These are phyloP conservation scores for Pestalotiopsis fici DNA, from an alignment of 2,329 filamentous ascomycete genomes.

Conservation along the genomic window DNA sequence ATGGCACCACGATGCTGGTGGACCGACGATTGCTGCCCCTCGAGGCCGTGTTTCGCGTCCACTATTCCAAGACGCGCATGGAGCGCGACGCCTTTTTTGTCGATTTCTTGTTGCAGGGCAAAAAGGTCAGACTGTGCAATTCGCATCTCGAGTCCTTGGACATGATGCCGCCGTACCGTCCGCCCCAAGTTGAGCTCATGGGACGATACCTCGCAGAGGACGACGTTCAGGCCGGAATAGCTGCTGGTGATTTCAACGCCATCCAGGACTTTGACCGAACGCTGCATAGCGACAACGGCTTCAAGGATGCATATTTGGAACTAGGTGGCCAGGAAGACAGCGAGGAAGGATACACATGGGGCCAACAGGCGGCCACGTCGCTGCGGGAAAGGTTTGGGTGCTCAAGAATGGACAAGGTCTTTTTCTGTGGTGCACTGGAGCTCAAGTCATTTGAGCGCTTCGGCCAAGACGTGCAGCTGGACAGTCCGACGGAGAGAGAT, in stretches of 20 bases:
- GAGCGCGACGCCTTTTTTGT: conserved; percentile 54
- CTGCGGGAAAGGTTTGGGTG: conserved; percentile 44
- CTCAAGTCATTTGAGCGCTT: conserved; percentile 41
- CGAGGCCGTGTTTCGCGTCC: conserved; percentile 45
- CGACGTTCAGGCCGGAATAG: conserved; percentile 38
- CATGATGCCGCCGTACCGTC: conserved; percentile 21
- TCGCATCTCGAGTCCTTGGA: conserved; percentile 30
- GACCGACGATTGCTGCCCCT: conserved; percentile 45
- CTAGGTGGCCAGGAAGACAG: conserved; percentile 47
- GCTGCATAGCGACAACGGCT: conserved; percentile 44
- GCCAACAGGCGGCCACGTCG: conserved; percentile 45
- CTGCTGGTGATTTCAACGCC: conserved; percentile 58
- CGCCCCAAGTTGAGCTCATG: conserved; percentile 21
- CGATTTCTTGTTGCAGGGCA: conserved; percentile 35
- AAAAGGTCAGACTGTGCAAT: conserved; percentile 24
- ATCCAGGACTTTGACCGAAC: conserved; percentile 51
- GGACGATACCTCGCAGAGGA: conserved; percentile 22
- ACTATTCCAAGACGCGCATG: conserved; percentile 44
- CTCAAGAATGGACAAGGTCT: conserved; percentile 54
- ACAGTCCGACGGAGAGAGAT: conserved; percentile 28
- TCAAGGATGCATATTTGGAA: conserved; percentile 53
- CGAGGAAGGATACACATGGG: conserved; percentile 55
- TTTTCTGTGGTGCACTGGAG: conserved; percentile 36
- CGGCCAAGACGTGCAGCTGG: conserved; percentile 43
- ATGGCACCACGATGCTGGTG: conserved; percentile 53